Percentiles rank a stretch among this genome's conserved stretches.
phyloP scores from a whole-genome alignment of 2,329 filamentous ascomycete genomes.

The Sclerotinia trifoliorum region DNA sequence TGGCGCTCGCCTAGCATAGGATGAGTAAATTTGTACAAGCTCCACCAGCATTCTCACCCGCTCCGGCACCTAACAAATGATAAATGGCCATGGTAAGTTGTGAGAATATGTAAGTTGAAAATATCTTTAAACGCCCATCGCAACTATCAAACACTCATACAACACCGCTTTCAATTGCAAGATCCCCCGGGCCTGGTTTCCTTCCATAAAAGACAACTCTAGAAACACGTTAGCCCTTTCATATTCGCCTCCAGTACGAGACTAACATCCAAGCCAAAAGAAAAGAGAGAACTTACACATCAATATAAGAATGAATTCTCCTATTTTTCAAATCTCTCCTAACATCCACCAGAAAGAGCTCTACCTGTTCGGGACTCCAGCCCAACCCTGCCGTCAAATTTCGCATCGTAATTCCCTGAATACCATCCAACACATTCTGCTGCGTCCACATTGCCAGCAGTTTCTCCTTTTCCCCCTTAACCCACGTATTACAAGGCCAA shows the following conservation, averaged over 20 bases:
- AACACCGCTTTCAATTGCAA: no score
- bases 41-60: neutral
- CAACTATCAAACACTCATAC: neutral
- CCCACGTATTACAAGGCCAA: conserved; percentile 54
- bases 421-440: conserved; percentile 30
- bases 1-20: no score
- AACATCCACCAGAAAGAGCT: conserved; percentile 43
- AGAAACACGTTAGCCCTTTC: neutral
- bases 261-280: neutral
- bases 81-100: no score
- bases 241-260: neutral
- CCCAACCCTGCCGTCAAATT: conserved; percentile 44
- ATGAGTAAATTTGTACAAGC: neutral
- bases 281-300: conserved; percentile 30
- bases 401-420: conserved; percentile 36
- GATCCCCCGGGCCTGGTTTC: neutral
- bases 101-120: neutral
- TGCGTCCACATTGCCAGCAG: conserved; percentile 45
- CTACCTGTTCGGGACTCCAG: conserved; percentile 42
- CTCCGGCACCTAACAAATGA: no score
- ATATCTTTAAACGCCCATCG: neutral
- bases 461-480: conserved; percentile 51
- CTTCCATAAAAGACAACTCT: conserved; percentile 19
- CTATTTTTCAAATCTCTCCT: conserved; percentile 43
- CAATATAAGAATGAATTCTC: conserved; percentile 42